Percentiles rank a stretch among this genome's conserved stretches.
Evolutionary conservation across 179 eudicot genomes (phyloP).

Genomic region (Spinacia oleracea): DNA sequence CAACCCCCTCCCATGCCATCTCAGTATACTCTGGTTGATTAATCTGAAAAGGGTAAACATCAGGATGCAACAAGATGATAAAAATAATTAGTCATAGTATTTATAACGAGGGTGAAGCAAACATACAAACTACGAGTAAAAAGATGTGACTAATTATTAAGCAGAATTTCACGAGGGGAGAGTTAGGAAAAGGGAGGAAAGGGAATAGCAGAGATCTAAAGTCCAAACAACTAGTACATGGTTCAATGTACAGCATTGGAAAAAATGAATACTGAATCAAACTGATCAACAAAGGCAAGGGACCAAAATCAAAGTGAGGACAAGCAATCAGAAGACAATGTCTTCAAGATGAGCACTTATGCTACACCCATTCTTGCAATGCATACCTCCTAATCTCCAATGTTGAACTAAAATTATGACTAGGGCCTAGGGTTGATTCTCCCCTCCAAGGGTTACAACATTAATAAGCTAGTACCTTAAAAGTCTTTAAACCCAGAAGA

Average conservation of each 20-base stretch:
- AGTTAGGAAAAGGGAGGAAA: background rate
- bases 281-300: background rate
- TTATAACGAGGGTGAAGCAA: background rate
- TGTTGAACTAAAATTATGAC: no score
- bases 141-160: background rate
- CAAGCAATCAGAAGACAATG: background rate
- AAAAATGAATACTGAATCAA: background rate
- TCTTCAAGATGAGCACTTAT: background rate
- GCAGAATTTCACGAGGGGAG: background rate
- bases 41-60: constrained; percentile 41
- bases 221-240: background rate
- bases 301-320: constrained; percentile 1
- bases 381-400: background rate
- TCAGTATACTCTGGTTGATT: constrained; percentile 84
- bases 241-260: background rate
- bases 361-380: background rate
- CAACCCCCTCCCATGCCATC: constrained; percentile 97
- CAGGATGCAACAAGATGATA: constrained; percentile 7
- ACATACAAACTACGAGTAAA: background rate
- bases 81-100: background rate
- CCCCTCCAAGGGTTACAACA: background rate
- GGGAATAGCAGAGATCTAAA: background rate
- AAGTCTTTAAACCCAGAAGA: background rate
- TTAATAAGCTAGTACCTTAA: background rate
- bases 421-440: no score